Evolutionary conservation across 768 basidiomycete genomes (phyloP), one percentile per base, ranked within the genome.

Genomic region (Russula griseocarnosa): DNA sequence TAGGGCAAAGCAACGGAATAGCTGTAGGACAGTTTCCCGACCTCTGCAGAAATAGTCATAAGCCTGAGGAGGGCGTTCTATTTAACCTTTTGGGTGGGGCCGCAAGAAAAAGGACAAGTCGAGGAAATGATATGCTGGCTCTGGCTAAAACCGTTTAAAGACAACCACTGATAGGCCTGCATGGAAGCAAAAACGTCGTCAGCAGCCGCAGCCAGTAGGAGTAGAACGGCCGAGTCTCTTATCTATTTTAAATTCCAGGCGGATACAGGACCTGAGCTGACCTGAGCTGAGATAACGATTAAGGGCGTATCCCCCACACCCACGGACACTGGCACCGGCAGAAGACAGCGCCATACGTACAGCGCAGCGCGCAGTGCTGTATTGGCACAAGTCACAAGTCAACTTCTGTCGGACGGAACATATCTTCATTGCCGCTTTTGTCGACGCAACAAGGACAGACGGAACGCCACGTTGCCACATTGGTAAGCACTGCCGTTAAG

Each of bases 71-170:
- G 34, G 20, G 26, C 7, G 56, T 53, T 26, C 57, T 63, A 63
- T 64, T 60, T 65, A 65, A 55, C 63, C 46, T 5, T n/a, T n/a
- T n/a, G n/a, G 32, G 30, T 22, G 46, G 8, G 9, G 22, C 49
- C 40, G 47, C 10, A 26, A 44, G 24, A 49, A 26, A 34, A 46
- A n/a, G 13, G 16, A 13, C 16, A 11, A 32, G 14, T n/a, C 6
- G 34, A 38, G 38, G n/a, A n/a, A n/a, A 40, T 40, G 34, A 20
- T 1, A n/a, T 20, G 34, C 34, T 34, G 24, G 14, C 28, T 32
- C 57, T 47, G 9, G 32, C 32, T 32, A 32, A 32, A 32, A 32
- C 32, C 9, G 30, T 32, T 32, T 10, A 47, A 63, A 5, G 24
- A n/a, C n/a, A n/a, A n/a, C n/a, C n/a, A n/a, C 18, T 28, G 51